A percentile compares a stretch with the other conserved stretches of the same genome.
Conservation (phyloP, 2,329 filamentous ascomycete species). For the Ophiostoma ips region DNA sequence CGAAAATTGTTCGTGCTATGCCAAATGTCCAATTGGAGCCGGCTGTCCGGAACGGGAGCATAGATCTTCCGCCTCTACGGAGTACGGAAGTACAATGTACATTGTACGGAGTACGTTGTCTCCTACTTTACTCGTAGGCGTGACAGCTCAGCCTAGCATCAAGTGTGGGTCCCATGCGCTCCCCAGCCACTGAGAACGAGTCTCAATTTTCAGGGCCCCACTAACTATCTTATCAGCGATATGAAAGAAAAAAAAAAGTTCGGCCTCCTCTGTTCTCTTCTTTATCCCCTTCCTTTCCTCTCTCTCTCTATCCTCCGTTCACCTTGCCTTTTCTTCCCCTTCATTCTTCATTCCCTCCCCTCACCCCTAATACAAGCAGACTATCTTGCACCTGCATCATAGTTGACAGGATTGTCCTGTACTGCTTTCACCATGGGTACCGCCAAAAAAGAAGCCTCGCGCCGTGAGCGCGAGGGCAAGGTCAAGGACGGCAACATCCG, state of each 20-base stretch:
- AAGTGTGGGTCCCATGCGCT: neutral
- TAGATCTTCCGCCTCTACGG: neutral
- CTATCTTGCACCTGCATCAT: neutral
- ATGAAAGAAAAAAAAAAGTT: slow-evolving; percentile 10
- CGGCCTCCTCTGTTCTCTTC: too few species aligned
- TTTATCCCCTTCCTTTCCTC: neutral
- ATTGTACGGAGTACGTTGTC: too few species aligned
- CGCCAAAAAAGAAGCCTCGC: slow-evolving; percentile 74
- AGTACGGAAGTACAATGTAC: too few species aligned
- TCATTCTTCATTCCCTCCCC: slow-evolving; percentile 8
- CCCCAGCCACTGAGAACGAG: slow-evolving; percentile 7
- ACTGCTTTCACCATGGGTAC: slow-evolving; percentile 12
- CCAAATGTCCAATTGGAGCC: neutral
- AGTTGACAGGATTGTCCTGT: slow-evolving; percentile 3
- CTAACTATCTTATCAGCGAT: slow-evolving; percentile 13
- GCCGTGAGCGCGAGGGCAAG: slow-evolving; percentile 76
- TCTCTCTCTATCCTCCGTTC: neutral
- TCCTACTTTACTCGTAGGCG: neutral
- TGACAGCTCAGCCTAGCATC: neutral
- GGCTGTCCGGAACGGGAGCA: slow-evolving; percentile 1
- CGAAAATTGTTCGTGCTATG: slow-evolving; percentile 9
- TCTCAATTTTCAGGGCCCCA: slow-evolving; percentile 5
- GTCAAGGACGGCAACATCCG: slow-evolving; percentile 80
- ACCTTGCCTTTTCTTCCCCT: neutral
- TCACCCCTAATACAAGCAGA: neutral